Base-by-base conservation (phyloP, 257 asterid species). In the Coffea canephora region DNA sequence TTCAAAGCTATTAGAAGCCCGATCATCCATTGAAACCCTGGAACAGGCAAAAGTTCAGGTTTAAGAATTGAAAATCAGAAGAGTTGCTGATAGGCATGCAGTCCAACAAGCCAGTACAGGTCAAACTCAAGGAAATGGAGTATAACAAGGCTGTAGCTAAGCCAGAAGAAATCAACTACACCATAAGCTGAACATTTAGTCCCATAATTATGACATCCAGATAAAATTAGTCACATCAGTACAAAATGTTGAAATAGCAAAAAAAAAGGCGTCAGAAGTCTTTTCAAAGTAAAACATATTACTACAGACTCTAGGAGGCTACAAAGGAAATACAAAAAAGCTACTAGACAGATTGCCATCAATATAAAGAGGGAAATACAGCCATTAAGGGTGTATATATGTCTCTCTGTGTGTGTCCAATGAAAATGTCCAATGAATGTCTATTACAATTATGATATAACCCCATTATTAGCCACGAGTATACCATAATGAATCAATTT, bases 21-120 rank as follows among this genome's bases (percentile, higher is more conserved):
- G 13, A 43, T 71, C 87, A 70, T 61, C 83, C 65, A 68, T 79
- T 34, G 25, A 78, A 89, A 81, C n/a, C 34, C 25, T 43, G 55
- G 2, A 2, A 34, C n/a, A 34, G 21, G 11, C 19, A 77, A 57
- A 57, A 16, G n/a, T 59, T 71, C 50, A 71, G 16, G 52, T 46
- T 8, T 66, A 25, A 12, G 7, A 41, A 69, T 6, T 54, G 18
- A 7, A 43, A 65, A 13, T 39, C 57, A 69, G 71, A 23, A 62
- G 31, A 73, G 16, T 49, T 34, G 49, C 16, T 11, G 18, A n/a
- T 6, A 79, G 31, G 54, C 69, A 36, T 36, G 46, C 9, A 79
- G 69, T 55, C 27, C 12, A 41, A 41, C 18, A 43, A 16, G 64
- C 39, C 31, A 54, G 41, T 15, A 21, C 23, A 43, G 3, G 4